Percentiles rank a stretch among this genome's conserved stretches.
Conservation (phyloP, 2,329 filamentous ascomycete species). For the Scytalidium lignicola region DNA sequence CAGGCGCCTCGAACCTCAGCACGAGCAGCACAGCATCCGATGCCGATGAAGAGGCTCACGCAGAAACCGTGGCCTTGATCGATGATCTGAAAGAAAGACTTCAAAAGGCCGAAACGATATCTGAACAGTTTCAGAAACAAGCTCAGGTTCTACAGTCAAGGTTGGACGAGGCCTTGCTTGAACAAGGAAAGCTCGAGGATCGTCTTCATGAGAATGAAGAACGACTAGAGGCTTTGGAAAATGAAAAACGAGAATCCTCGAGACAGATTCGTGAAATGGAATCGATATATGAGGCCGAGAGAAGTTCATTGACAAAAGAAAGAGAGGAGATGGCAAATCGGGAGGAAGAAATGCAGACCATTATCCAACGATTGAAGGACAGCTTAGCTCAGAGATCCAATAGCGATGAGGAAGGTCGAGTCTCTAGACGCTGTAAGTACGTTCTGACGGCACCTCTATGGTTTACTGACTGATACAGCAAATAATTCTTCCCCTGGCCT, state of each 20-base stretch:
- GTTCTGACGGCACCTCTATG: background rate
- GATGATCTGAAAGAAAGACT: slow-evolving; percentile 82
- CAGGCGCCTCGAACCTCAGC: slow-evolving; percentile 26
- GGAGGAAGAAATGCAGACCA: slow-evolving; percentile 85
- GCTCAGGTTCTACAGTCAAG: slow-evolving; percentile 77
- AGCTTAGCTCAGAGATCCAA: slow-evolving; percentile 71
- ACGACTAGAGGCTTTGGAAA: slow-evolving; percentile 72
- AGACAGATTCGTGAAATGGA: slow-evolving; percentile 88
- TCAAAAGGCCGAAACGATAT: slow-evolving; percentile 70
- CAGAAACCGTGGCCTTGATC: slow-evolving; percentile 71
- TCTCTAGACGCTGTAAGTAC: slow-evolving; percentile 52
- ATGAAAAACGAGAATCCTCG: slow-evolving; percentile 78
- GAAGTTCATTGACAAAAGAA: slow-evolving; percentile 81
- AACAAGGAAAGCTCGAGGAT: slow-evolving; percentile 85
- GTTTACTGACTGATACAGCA: slow-evolving; percentile 20
- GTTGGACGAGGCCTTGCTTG: slow-evolving; percentile 76
- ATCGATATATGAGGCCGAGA: slow-evolving; percentile 85
- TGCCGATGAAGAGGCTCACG: slow-evolving; percentile 67
- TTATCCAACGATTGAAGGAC: slow-evolving; percentile 90
- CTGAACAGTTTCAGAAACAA: slow-evolving; percentile 80
- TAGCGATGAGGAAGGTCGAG: slow-evolving; percentile 46
- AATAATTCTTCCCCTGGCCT: slow-evolving; percentile 60
- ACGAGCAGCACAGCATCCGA: slow-evolving; percentile 33
- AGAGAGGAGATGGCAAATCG: slow-evolving; percentile 80
- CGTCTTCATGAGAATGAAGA: slow-evolving; percentile 81